Evolutionary conservation across 2,329 filamentous ascomycete genomes (phyloP).

Genomic region (Penicillium fuscoglaucum): DNA sequence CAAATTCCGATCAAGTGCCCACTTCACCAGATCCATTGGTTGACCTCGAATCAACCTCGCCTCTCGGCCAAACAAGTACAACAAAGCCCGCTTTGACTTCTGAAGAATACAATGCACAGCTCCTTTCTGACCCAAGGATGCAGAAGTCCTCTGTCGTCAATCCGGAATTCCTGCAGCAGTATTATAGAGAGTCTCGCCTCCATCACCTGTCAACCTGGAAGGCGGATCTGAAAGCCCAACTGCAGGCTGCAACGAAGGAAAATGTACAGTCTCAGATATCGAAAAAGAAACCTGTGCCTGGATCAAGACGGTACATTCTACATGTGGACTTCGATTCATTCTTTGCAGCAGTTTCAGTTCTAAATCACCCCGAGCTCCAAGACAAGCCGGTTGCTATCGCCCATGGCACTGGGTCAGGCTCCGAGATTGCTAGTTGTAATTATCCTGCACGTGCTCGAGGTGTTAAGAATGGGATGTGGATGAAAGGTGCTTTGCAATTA

Average conservation of each 20-base stretch:
- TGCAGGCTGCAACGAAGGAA: conserved; percentile 77
- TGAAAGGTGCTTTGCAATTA: conserved; percentile 81
- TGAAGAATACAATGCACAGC: conserved; percentile 85
- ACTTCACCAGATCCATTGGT: neutral
- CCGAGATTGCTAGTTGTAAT: conserved; percentile 97
- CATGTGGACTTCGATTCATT: conserved; percentile 99
- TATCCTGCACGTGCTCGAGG: conserved; percentile 85
- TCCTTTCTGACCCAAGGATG: conserved; percentile 80
- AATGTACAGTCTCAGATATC: conserved; percentile 53
- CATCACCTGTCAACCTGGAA: conserved; percentile 98
- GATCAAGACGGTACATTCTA: conserved; percentile 76
- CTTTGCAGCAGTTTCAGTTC: conserved; percentile 88
- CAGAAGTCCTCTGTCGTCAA: conserved; percentile 89
- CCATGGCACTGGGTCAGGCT: conserved; percentile 79
- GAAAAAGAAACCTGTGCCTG: conserved; percentile 58
- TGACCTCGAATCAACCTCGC: neutral
- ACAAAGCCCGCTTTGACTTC: conserved; percentile 64
- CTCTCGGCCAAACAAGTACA: conserved; percentile 15
- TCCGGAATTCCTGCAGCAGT: conserved; percentile 89
- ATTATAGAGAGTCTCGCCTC: conserved; percentile 89
- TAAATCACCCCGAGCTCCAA: conserved; percentile 70
- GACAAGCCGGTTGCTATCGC: conserved; percentile 86
- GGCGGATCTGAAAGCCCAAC: conserved; percentile 82
- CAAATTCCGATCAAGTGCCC: neutral
- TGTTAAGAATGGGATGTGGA: conserved; percentile 99